phyloP scores from a whole-genome alignment of 306 rosid genomes.

The Malus asiatica region DNA sequence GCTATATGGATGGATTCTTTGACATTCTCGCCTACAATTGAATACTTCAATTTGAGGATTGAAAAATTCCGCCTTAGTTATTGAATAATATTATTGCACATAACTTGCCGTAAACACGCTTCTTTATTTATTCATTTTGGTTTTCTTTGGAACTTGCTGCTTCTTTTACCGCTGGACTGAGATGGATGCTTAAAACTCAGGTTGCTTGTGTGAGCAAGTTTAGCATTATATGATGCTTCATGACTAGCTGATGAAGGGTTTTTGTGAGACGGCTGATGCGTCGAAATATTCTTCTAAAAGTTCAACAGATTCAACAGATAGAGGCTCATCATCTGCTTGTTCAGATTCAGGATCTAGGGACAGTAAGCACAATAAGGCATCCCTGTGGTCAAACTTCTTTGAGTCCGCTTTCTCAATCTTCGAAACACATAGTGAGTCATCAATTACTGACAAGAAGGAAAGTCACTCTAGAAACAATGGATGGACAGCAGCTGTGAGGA shows the following conservation, averaged over 20 bases:
- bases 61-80: no score
- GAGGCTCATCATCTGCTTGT: conserved; percentile 37
- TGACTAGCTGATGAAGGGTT: conserved; percentile 66
- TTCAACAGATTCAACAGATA: conserved; percentile 47
- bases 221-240: conserved; percentile 24
- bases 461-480: conserved; percentile 54
- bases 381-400: conserved; percentile 76
- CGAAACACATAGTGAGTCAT: conserved; percentile 65
- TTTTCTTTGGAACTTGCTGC: not conserved
- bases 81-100: no score
- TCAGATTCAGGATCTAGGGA: conserved; percentile 43
- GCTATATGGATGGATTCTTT: not conserved
- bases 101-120: not conserved
- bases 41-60: not conserved
- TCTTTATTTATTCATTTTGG: not conserved
- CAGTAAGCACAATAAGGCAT: conserved; percentile 51
- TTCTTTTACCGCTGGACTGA: not conserved
- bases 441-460: conserved; percentile 62
- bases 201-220: conserved; percentile 46
- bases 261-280: conserved; percentile 47
- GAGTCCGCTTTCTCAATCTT: conserved; percentile 62
- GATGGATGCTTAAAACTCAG: not conserved
- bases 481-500: conserved; percentile 79
- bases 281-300: conserved; percentile 51
- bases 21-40: not conserved